Percentiles rank a stretch among this genome's conserved stretches.
Conservation (phyloP, 2,329 filamentous ascomycete species). For the Hymenoscyphus linearis region DNA sequence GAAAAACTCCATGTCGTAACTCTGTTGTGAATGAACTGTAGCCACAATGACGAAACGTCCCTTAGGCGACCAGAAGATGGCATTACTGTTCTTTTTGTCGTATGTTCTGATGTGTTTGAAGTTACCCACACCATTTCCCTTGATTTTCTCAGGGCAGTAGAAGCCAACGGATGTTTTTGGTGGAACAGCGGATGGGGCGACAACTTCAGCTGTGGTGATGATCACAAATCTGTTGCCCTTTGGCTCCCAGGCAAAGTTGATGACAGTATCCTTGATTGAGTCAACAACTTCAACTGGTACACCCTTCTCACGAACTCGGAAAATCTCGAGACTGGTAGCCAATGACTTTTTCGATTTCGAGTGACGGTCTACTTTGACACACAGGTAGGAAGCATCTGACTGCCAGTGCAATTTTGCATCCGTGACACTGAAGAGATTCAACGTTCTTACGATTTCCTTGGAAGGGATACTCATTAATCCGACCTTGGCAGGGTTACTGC, state of each 20-base stretch:
- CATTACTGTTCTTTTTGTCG: constrained; percentile 99
- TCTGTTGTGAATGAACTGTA: constrained; percentile 87
- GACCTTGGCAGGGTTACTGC: constrained; percentile 96
- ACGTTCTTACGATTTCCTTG: constrained; percentile 87
- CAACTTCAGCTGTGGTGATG: constrained; percentile 86
- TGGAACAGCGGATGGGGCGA: constrained; percentile 70
- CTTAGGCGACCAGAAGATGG: constrained; percentile 97
- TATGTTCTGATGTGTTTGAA: constrained; percentile 94
- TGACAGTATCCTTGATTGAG: constrained; percentile 95
- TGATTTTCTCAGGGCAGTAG: constrained; percentile 94
- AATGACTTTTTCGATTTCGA: constrained; percentile 99
- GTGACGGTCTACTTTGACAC: constrained; percentile 97
- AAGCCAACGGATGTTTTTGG: constrained; percentile 95
- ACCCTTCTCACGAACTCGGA: constrained; percentile 94
- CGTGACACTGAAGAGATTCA: constrained; percentile 96
- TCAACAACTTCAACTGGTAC: constrained; percentile 98
- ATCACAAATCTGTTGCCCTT: constrained; percentile 96
- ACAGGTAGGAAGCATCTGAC: constrained; percentile 87
- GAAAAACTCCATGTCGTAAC: constrained; percentile 94
- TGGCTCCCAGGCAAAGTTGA: constrained; percentile 99
- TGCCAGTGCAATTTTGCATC: constrained; percentile 99
- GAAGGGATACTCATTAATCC: constrained; percentile 93
- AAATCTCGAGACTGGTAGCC: constrained; percentile 96
- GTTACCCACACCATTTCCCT: constrained; percentile 75
- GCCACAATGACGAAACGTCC: constrained; percentile 93